These are phyloP conservation scores for Ascochyta clinopodiicola DNA, from an alignment of 2,329 filamentous ascomycete genomes.

Conservation along the genomic window DNA sequence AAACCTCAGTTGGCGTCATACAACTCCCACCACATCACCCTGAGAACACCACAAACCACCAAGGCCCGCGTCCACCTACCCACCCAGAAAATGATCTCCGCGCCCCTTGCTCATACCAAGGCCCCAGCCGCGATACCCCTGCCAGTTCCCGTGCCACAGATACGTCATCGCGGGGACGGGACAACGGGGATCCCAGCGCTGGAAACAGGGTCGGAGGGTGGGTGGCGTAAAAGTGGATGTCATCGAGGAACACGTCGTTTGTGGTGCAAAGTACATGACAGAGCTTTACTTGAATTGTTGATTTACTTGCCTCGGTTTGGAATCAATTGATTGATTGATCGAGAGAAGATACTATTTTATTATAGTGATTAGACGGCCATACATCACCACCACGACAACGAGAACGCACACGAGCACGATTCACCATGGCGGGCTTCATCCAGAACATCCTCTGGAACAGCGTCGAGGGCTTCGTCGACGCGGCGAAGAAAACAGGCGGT, in stretches of 20 bases:
- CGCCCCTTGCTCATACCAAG: not conserved
- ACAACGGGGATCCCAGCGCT: constrained; percentile 17
- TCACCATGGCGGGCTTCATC: constrained; percentile 40
- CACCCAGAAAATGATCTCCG: constrained; percentile 4
- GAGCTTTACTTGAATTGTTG: no score
- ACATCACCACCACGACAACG: not conserved
- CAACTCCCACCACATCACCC: no score
- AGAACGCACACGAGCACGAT: not conserved
- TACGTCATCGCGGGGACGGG: constrained; percentile 38
- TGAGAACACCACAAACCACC: not conserved
- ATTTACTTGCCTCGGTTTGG: no score
- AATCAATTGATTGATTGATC: no score
- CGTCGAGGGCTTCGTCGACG: constrained; percentile 47
- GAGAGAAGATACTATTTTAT: no score
- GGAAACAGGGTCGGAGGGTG: constrained; percentile 34
- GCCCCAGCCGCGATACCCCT: constrained; percentile 11
- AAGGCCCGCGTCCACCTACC: not conserved
- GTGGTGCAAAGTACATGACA: no score
- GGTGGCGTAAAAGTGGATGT: constrained; percentile 33
- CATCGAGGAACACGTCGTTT: constrained; percentile 8
- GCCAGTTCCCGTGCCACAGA: constrained; percentile 26
- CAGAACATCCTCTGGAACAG: constrained; percentile 49
- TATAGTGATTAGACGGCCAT: no score
- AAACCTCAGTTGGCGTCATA: no score
- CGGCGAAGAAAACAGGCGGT: constrained; percentile 44